These are phyloP conservation scores for Gossypium turneri DNA, from an alignment of 345 rosid genomes.

Conservation along the genomic window DNA sequence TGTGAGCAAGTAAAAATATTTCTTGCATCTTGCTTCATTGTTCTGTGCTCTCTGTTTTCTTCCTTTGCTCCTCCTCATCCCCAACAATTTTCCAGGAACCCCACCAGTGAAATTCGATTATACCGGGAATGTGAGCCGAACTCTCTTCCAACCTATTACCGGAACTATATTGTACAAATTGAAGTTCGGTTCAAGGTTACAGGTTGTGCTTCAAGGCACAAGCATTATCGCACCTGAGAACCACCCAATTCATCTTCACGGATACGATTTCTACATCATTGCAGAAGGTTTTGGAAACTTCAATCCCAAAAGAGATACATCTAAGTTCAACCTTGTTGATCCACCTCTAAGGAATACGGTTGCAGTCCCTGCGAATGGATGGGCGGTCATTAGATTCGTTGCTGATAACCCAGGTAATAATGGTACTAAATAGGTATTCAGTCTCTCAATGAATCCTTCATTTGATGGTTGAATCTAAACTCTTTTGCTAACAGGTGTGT, in stretches of 20 bases:
- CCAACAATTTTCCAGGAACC: conserved; percentile 42
- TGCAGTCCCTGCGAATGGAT: conserved; percentile 69
- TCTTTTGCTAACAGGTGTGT: conserved; percentile 51
- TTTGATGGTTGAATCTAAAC: not conserved
- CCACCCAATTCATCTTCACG: conserved; percentile 92
- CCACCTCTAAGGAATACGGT: conserved; percentile 91
- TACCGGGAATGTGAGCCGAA: conserved; percentile 74
- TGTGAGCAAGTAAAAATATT: too few species aligned
- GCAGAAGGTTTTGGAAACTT: conserved; percentile 92
- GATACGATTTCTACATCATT: conserved; percentile 84
- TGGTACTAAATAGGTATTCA: too few species aligned
- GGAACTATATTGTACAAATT: conserved; percentile 69
- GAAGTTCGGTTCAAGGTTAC: conserved; percentile 73
- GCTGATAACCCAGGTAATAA: conserved; percentile 87
- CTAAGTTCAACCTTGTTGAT: conserved; percentile 80
- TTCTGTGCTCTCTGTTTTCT: too few species aligned
- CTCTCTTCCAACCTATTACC: conserved; percentile 62
- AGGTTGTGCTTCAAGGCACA: conserved; percentile 77
- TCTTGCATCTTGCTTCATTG: too few species aligned
- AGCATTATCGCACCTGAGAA: conserved; percentile 78
- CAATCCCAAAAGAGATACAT: conserved; percentile 51
- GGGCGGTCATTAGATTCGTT: conserved; percentile 92
- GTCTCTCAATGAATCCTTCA: not conserved
- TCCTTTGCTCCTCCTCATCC: too few species aligned
- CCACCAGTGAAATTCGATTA: conserved; percentile 71